A percentile compares a stretch with the other conserved stretches of the same genome.
Conservation (phyloP, 108 stramenopile genomes). For the Cyclotella distinguenda region DNA sequence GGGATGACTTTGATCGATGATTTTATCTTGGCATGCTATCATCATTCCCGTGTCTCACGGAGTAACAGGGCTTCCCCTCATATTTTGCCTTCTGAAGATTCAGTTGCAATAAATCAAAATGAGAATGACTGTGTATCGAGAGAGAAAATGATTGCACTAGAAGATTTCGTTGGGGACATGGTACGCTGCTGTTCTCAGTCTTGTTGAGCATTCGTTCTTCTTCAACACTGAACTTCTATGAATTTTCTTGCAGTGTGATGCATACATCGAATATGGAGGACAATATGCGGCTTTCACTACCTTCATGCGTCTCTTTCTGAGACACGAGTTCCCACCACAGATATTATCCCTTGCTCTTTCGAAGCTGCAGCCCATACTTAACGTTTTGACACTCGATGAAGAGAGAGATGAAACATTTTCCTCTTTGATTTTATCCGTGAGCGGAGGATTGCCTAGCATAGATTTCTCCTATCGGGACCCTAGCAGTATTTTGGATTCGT, state of each 20-base stretch:
- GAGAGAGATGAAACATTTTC: conserved; percentile 23
- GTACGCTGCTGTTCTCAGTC: too few relatives aligned
- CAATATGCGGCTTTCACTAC: conserved; percentile 68
- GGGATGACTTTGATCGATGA: conserved; percentile 16
- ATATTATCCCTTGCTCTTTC: conserved; percentile 50
- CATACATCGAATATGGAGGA: conserved; percentile 78
- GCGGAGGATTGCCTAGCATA: conserved; percentile 34
- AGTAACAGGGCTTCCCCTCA: conserved; percentile 5
- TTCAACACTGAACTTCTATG: too few relatives aligned
- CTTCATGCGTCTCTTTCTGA: conserved; percentile 66
- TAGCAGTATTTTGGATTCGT: conserved; percentile 32
- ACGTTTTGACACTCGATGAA: conserved; percentile 63
- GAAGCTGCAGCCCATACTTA: conserved; percentile 57
- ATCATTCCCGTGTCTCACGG: conserved; percentile 46
- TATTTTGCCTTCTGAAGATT: conserved; percentile 1
- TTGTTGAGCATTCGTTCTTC: too few relatives aligned
- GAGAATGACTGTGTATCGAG: conserved; percentile 20
- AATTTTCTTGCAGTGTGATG: too few relatives aligned
- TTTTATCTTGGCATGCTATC: conserved; percentile 48
- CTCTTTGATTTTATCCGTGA: conserved; percentile 18
- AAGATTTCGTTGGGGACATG: conserved; percentile 77
- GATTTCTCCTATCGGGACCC: conserved; percentile 42
- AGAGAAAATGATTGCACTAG: conserved; percentile 55
- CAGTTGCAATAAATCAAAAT: conserved; percentile 3
- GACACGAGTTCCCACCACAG: conserved; percentile 60